phyloP scores from a whole-genome alignment of 2,329 filamentous ascomycete genomes.

The Alternaria sp. region DNA sequence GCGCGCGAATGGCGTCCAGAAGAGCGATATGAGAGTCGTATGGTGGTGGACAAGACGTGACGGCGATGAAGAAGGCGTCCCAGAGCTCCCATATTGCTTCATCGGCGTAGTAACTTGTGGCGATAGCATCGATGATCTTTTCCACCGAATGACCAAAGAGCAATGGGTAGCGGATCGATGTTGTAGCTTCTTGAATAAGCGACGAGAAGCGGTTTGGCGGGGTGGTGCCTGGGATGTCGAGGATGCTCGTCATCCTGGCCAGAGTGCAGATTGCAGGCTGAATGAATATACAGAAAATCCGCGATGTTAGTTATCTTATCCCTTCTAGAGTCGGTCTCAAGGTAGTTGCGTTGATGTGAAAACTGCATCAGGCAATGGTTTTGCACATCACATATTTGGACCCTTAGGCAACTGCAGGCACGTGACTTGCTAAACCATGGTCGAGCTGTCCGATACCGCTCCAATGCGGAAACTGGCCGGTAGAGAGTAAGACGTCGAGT shows the following conservation, averaged over 20 bases:
- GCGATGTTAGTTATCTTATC: not conserved
- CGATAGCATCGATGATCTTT: not conserved
- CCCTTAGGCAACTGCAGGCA: too few species aligned
- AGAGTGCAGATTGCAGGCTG: not conserved
- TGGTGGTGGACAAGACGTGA: not conserved
- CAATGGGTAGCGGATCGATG: not conserved
- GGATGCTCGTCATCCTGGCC: not conserved
- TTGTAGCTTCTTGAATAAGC: not conserved
- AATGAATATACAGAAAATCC: not conserved
- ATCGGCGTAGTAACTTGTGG: not conserved
- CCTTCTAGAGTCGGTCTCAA: not conserved
- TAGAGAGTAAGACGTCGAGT: too few species aligned
- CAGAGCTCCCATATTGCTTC: not conserved
- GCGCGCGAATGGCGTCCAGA: not conserved
- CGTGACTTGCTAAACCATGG: too few species aligned
- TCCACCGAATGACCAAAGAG: not conserved
- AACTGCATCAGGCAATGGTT: not conserved
- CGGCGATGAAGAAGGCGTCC: slow-evolving; percentile 1
- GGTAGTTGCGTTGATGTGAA: fast-evolving
- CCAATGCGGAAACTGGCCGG: too few species aligned
- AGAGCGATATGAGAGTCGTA: not conserved
- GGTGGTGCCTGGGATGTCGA: not conserved
- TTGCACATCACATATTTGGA: too few species aligned
- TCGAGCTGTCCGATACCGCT: too few species aligned
- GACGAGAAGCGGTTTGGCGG: not conserved